Conservation (phyloP, 768 basidiomycete species). For the Fistulinella prunicolor region DNA sequence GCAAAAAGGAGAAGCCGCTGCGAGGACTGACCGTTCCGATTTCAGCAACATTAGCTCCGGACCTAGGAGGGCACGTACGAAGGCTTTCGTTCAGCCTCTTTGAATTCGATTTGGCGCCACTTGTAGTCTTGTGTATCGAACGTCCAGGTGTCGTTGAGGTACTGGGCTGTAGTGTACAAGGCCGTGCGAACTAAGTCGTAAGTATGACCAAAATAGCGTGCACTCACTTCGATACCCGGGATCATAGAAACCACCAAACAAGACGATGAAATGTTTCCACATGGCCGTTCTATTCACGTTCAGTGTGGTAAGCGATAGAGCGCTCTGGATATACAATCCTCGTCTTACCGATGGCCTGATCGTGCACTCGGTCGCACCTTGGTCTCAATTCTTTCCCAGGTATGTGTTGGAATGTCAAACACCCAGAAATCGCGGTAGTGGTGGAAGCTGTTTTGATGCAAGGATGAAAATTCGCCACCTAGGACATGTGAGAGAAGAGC, state of each 20-base stretch:
- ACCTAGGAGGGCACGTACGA: constrained; percentile 45
- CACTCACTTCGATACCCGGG: constrained; percentile 71
- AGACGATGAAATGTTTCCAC: constrained; percentile 83
- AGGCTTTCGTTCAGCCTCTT: constrained; percentile 66
- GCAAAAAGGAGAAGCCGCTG: constrained; percentile 83
- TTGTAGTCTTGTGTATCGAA: constrained; percentile 85
- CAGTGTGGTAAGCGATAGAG: neutral
- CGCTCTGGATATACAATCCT: neutral
- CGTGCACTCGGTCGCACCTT: constrained; percentile 76
- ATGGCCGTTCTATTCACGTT: constrained; percentile 65
- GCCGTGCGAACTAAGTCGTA: neutral
- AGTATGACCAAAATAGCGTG: no score
- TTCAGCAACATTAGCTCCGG: neutral
- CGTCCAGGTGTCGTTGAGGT: constrained; percentile 80
- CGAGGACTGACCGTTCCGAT: constrained; percentile 47
- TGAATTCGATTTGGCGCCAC: constrained; percentile 77
- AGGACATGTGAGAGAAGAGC: neutral
- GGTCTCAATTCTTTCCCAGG: constrained; percentile 89
- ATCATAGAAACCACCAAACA: constrained; percentile 92
- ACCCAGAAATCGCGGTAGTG: constrained; percentile 90
- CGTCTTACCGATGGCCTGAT: constrained; percentile 69
- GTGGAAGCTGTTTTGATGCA: constrained; percentile 81
- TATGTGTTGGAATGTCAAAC: constrained; percentile 74
- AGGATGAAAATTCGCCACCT: constrained; percentile 86
- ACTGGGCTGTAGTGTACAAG: constrained; percentile 54